Base-by-base conservation (phyloP, 345 rosid genomes). In the Capsella bursapastoris region DNA sequence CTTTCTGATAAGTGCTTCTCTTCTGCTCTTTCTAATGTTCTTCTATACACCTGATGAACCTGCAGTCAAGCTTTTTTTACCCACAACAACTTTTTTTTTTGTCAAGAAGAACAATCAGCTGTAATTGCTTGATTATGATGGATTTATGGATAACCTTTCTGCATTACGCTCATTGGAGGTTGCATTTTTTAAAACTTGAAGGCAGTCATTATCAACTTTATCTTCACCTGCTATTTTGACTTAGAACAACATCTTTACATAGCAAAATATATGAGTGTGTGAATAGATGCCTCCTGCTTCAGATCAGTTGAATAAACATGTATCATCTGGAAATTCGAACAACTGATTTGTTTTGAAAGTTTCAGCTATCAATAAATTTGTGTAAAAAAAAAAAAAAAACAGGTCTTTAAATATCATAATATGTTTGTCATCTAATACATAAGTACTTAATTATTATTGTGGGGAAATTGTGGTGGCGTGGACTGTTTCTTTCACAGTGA, bases 381-480 rank as follows among this genome's bases (percentile, higher is more conserved):
- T 43, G 35, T 34, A 37, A 8, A 8, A 38, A 9, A 0, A 37
- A 8, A 8, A 38, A 9, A 0, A 22, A 22, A 22, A 0, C 12
- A 38, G 41, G 41, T 38, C 43, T 3, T 9, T 9, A 40, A 40
- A 37, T 61, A 38, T 15, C 60, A 50, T 15, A 38, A 61, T 7
- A n/a, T 52, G 76, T 44, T 43, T 72, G 76, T 29, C 53, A 8
- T 53, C 11, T 64, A n/a, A 65, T 31, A 27, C 41, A 47, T 34
- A 73, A 64, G 47, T 14, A 18, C 0, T 18, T 56, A 55, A 41
- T 12, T 44, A 48, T 47, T 57, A 37, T 25, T 50, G 61, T 43
- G 66, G 61, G 60, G 8, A 13, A 28, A 58, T 27, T 67, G 25
- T 49, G 79, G 62, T 67, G 66, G 62, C 73, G 73, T 75, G 63